Conservation (phyloP, 768 basidiomycete genomes). For the Megacollybia marginata region DNA sequence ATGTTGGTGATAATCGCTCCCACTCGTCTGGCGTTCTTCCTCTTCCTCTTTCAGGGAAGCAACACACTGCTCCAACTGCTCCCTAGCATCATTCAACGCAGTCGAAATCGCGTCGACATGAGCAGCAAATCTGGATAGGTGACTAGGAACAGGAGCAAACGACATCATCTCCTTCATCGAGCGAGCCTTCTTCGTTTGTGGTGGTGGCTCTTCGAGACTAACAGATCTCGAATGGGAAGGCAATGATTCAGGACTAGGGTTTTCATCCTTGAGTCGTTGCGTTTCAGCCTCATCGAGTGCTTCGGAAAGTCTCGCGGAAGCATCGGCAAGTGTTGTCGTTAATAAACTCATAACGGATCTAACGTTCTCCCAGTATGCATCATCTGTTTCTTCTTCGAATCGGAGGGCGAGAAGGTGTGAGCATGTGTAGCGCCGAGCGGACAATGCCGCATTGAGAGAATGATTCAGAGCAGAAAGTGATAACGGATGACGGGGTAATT, state of each 20-base stretch:
- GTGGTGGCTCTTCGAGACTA: constrained; percentile 1
- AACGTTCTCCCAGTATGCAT: constrained; percentile 81
- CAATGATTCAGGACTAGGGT: constrained; percentile 28
- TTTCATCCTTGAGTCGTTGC: constrained; percentile 42
- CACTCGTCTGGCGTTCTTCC: constrained; percentile 5
- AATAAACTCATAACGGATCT: constrained; percentile 66
- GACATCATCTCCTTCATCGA: constrained; percentile 19
- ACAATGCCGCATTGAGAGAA: constrained; percentile 57
- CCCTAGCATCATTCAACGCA: constrained; percentile 65
- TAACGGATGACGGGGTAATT: constrained; percentile 55
- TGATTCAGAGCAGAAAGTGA: constrained; percentile 57
- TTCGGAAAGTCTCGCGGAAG: constrained; percentile 51
- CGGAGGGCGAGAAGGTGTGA: constrained; percentile 75
- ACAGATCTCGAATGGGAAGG: constrained; percentile 3
- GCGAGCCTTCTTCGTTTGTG: constrained; percentile 15
- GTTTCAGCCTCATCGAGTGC: constrained; percentile 57
- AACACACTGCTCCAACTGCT: constrained; percentile 59
- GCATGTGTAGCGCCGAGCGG: constrained; percentile 71
- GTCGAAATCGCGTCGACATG: constrained; percentile 67
- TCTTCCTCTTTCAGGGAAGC: constrained; percentile 40
- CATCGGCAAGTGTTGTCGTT: constrained; percentile 60
- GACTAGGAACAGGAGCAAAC: constrained; percentile 72
- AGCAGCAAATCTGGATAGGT: constrained; percentile 59
- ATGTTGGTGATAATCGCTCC: constrained; percentile 7
- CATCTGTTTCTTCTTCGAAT: constrained; percentile 71